A percentile compares a stretch with the other conserved stretches of the same genome.
Conservation (phyloP, 2,329 filamentous ascomycete genomes). For the Claviceps pusilla region DNA sequence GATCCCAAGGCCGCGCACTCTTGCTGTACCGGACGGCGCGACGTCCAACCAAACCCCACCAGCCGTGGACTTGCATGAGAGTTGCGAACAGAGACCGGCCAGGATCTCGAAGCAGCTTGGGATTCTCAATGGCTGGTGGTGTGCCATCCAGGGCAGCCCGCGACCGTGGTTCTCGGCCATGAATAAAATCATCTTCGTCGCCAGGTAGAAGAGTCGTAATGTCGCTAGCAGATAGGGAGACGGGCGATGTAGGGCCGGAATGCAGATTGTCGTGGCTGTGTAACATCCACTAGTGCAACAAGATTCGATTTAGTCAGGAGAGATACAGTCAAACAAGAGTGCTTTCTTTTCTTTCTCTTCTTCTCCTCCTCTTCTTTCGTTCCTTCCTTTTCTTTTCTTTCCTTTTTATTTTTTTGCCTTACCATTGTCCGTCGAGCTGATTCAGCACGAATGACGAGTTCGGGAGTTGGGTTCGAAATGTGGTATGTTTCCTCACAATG, state of each 20-base stretch:
- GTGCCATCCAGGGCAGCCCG: constrained; percentile 40
- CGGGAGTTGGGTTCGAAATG: constrained; percentile 25
- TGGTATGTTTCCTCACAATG: constrained; percentile 41
- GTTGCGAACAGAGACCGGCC: constrained; percentile 39
- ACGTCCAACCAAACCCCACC: constrained; percentile 38
- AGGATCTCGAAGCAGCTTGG: constrained; percentile 25
- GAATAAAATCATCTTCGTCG: constrained; percentile 36
- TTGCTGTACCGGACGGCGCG: constrained; percentile 30
- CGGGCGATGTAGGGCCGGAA: constrained; percentile 35
- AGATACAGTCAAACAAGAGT: background rate
- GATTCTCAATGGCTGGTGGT: constrained; percentile 31
- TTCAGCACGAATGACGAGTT: constrained; percentile 33
- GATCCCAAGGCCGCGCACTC: constrained; percentile 30
- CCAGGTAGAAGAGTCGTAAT: constrained; percentile 40
- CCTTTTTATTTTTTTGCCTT: constrained; percentile 11
- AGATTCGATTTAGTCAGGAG: background rate
- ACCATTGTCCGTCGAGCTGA: constrained; percentile 43
- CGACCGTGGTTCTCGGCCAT: constrained; percentile 29
- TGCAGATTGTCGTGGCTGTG: constrained; percentile 44
- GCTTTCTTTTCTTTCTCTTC: too few relatives aligned
- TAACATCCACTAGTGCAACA: constrained; percentile 35
- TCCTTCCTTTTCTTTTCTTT: too few relatives aligned
- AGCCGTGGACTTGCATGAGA: constrained; percentile 38
- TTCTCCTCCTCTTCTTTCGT: too few relatives aligned
- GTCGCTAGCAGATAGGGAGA: constrained; percentile 35